Evolutionary conservation across 176 grass and related monocot species (phyloP), one percentile per base, ranked within the genome.

Genomic region (Stipa capillata): DNA sequence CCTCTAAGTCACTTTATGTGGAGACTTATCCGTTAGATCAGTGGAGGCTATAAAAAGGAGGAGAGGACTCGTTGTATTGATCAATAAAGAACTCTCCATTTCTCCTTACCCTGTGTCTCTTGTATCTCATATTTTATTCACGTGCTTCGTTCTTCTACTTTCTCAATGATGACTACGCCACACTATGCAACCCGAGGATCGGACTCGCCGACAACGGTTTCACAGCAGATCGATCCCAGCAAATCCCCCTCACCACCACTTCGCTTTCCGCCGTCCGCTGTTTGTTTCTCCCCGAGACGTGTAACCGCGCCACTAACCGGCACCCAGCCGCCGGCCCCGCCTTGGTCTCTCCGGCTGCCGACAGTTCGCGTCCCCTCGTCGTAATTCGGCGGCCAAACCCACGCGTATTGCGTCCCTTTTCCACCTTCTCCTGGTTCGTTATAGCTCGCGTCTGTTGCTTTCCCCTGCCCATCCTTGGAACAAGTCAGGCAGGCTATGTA

Each of bases 371-470:
- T 54, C 70, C 41, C 41, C 71, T 42, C 63, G 20, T 76, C 2
- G 73, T 36, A 50, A 34, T 84, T 77, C 70, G 81, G 81, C 72
- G 85, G 76, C 81, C 89, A 80, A 84, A 84, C 54, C 70, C 63
- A 68, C 73, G 54, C 59, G n/a, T 41, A 2, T 48, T 43, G 74
- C 43, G 35, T 56, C 40, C 12, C 16, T 42, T 74, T 65, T 5
- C 7, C 21, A 33, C 56, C 48, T 43, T 42, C 72, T 41, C 56
- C 71, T 29, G 3, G 74, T 77, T n/a, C 5, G 40, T 77, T 73
- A 53, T 24, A 54, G 3, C 56, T 13, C 62, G 41, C 14, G 13
- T 58, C 15, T 29, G 56, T 32, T 60, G 12, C 12, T 31, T 31
- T 17, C 6, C 28, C 56, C 27, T 60, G 44, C 44, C 41, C 51